Base-by-base conservation (phyloP, 1,284 basidiomycete genomes). In the Entoloma clypeatum region DNA sequence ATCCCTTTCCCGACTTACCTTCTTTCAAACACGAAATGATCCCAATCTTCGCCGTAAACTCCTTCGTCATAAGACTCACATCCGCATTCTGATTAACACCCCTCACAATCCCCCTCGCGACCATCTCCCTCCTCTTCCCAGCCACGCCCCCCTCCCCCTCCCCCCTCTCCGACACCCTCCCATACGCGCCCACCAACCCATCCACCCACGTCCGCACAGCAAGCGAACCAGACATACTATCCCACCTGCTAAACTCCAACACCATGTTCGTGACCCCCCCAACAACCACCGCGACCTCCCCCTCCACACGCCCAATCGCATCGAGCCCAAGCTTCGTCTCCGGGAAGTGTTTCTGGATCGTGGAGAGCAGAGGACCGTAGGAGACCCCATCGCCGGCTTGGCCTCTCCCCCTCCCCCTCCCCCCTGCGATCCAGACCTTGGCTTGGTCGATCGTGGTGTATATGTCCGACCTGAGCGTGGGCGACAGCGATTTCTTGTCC, bases 181-280 rank as follows among this genome's bases (percentile, higher is more conserved):
- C 54, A 41, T 71, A 62, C 3, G 61, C 67, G 23, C 66, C 64
- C 6, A 64, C 57, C 13, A 75, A 58, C 1, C 57, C 49, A 35
- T 75, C 71, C 3, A 66, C 64, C 74, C 72, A 75, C n/a, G 71
- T 74, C 24, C 70, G 64, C 65, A 74, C 71, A 29, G 74, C 66
- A 70, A 75, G 72, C 14, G 63, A 69, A 7, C 71, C 70, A 2
- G 71, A 66, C 67, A 74, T 71, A 5, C 68, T 65, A 44, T 74
- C 73, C 72, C 71, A 74, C 55, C 64, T 68, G 51, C 71, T 73
- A 57, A 72, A 65, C 54, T 74, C 71, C 43, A 75, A 52, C 17
- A 71, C 57, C 70, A 73, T 71, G 48, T 74, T 72, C 35, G 74
- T 74, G 28, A 74, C 57, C 13, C 72, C 74, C 19, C 71, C 71